These are phyloP conservation scores for Parietaria judaica DNA, from an alignment of 306 rosid species.

Conservation along the genomic window DNA sequence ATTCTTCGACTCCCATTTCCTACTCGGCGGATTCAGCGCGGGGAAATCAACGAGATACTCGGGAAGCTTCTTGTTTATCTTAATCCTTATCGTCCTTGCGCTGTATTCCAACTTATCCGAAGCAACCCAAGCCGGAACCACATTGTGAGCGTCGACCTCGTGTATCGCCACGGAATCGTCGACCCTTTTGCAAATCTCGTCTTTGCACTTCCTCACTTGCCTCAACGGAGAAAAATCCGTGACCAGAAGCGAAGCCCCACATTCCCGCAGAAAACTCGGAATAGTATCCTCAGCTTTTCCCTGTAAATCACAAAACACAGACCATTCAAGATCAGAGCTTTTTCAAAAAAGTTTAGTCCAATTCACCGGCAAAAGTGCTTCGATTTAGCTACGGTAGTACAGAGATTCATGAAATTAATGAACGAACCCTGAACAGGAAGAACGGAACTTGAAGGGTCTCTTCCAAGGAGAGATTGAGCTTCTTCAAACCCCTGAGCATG, in stretches of 20 bases:
- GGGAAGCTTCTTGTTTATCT: constrained; percentile 68
- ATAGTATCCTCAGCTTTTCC: constrained; percentile 83
- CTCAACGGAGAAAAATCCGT: constrained; percentile 82
- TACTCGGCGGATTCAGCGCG: constrained; percentile 33
- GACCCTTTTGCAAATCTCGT: constrained; percentile 61
- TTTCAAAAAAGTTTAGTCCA: not conserved
- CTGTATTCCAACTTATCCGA: constrained; percentile 88
- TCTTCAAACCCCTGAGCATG: constrained; percentile 69
- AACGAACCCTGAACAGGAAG: constrained; percentile 55
- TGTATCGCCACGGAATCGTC: constrained; percentile 47
- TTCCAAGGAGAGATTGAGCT: constrained; percentile 36
- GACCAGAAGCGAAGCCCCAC: constrained; percentile 75
- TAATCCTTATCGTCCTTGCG: constrained; percentile 74
- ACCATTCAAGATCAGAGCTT: not conserved
- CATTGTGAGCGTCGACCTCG: constrained; percentile 90
- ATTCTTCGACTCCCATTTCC: constrained; percentile 39
- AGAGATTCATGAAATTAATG: not conserved
- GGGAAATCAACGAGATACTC: constrained; percentile 80
- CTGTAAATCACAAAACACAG: constrained; percentile 26
- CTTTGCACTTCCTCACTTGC: constrained; percentile 59
- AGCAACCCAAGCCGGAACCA: constrained; percentile 80
- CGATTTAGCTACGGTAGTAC: too few relatives aligned
- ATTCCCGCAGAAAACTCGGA: constrained; percentile 59
- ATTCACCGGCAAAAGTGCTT: not conserved
- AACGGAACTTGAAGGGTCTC: constrained; percentile 57